Evolutionary conservation across 805 yeast genomes (phyloP), one percentile per base, ranked within the genome.

Genomic region (Candida loeiensis): DNA sequence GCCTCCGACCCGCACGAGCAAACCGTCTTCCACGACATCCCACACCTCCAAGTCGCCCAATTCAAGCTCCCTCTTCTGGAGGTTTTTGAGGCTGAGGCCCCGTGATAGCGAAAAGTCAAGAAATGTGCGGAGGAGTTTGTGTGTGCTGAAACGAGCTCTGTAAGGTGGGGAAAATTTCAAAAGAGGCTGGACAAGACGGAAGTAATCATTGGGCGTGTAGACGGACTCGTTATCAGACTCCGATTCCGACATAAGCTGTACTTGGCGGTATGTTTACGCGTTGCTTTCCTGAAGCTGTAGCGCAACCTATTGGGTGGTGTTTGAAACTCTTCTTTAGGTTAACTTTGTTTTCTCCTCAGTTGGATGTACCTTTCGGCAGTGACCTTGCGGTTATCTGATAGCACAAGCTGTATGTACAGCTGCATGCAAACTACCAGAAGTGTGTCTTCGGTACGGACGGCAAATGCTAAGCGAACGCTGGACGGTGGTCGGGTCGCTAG

Each of bases 21-120:
- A 15, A n/a, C 34, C 33, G 9, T 30, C n/a, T 30, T 30, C 33
- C 4, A 18, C 17, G 21, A 9, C 9, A 16, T 13, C 24, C 19
- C 18, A 18, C 29, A 28, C 28, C 4, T 37, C 37, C 19, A 60
- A 26, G 39, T 58, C 59, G 14, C 48, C 44, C 12, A 61, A 31
- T 19, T 48, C 50, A 6, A 61, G 36, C 18, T 59, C 56, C 15
- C 63, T 39, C 37, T 58, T 58, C 33, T 57, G 61, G 9, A 47
- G 29, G 36, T 54, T 54, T 18, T 48, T 49, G 26, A 61, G 34
- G 12, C 34, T 36, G 13, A 58, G 47, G 4, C 41, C 32, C 35
- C 57, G 61, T 4, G 58, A 41, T 25, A 61, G 41, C 24, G 51
- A 38, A 33, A 59, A 55, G 38, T 61, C 63, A 16, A 51, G 52